Conservation (phyloP, 805 yeast species). For the Cyberlindnera nakhonratchasimensis region DNA sequence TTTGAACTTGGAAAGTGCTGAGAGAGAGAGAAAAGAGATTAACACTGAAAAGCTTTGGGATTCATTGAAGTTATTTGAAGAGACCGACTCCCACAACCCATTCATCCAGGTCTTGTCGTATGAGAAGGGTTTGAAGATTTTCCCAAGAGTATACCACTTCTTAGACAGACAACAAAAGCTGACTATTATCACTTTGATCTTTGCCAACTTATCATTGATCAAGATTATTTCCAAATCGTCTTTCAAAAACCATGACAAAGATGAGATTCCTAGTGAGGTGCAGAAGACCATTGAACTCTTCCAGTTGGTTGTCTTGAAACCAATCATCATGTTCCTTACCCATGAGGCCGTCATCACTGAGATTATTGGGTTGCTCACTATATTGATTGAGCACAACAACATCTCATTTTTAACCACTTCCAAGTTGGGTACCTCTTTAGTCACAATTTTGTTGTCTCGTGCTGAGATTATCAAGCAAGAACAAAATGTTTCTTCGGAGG, state of each 20-base stretch:
- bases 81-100: conserved; percentile 50
- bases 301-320: conserved; percentile 77
- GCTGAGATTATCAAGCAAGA: conserved; percentile 92
- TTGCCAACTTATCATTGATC: conserved; percentile 75
- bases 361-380: conserved; percentile 70
- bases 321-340: conserved; percentile 76
- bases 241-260: conserved; percentile 57
- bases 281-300: conserved; percentile 68
- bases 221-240: conserved; percentile 77
- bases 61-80: conserved; percentile 68
- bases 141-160: conserved; percentile 86
- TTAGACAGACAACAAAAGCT: conserved; percentile 71
- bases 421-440: conserved; percentile 79
- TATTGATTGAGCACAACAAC: conserved; percentile 66
- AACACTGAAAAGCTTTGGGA: conserved; percentile 63
- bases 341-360: conserved; percentile 73
- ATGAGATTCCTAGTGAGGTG: conserved; percentile 50
- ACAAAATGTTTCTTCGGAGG: conserved; percentile 44
- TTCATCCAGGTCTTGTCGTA: conserved; percentile 79
- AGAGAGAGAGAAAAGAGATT: conserved; percentile 52
- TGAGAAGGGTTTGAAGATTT: conserved; percentile 83
- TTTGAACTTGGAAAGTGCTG: conserved; percentile 72
- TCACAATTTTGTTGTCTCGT: conserved; percentile 87
- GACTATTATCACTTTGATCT: conserved; percentile 70
- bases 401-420: conserved; percentile 52